These are phyloP conservation scores for Marasmius tenuissimus DNA, from an alignment of 1,284 basidiomycete species.

Conservation along the genomic window DNA sequence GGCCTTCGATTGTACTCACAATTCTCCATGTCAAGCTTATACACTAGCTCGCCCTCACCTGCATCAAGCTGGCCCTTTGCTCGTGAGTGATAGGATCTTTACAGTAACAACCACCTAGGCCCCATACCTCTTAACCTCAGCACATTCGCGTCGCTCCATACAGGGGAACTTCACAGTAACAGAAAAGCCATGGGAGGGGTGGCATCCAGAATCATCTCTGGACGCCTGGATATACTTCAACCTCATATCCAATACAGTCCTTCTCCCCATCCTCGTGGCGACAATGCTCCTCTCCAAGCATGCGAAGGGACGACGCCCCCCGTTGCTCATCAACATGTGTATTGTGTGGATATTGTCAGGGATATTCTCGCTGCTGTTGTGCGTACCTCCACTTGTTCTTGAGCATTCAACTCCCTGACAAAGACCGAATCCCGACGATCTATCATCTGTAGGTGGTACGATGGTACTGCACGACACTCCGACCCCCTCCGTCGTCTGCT, in stretches of 20 bases:
- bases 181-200: neutral
- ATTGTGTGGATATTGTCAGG: constrained; percentile 45
- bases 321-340: constrained; percentile 39
- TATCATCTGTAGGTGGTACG: constrained; percentile 32
- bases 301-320: constrained; percentile 28
- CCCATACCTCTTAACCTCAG: too few species aligned
- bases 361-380: constrained; percentile 16
- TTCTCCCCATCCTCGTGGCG: constrained; percentile 36
- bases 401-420: neutral
- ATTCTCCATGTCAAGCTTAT: constrained; percentile 12
- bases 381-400: neutral
- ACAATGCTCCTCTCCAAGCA: constrained; percentile 34
- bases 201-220: constrained; percentile 3
- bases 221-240: constrained; percentile 35
- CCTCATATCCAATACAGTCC: constrained; percentile 31
- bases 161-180: neutral
- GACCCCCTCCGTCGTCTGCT: constrained; percentile 38
- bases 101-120: too few species aligned
- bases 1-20: constrained; percentile 9
- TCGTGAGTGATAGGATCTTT: too few species aligned
- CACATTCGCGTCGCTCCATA: neutral
- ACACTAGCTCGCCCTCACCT: neutral
- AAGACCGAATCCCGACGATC: neutral
- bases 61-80: neutral
- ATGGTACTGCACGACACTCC: constrained; percentile 28